Evolutionary conservation across 768 basidiomycete species (phyloP).

Genomic region (Lactarius indigo): DNA sequence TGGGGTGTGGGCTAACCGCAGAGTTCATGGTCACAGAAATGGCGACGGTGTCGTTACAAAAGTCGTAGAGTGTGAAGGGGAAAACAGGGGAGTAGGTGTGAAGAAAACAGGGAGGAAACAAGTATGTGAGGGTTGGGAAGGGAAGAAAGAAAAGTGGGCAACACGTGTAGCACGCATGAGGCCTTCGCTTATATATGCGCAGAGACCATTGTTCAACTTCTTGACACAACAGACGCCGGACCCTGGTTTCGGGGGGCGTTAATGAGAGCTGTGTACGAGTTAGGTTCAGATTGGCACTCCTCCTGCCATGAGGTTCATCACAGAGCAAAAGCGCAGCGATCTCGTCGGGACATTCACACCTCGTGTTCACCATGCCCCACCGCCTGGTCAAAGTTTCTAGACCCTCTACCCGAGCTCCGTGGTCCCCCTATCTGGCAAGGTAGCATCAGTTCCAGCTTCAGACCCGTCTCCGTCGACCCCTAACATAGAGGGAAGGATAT

Average conservation of each 20-base stretch:
- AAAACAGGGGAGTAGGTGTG: background rate
- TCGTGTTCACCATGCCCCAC: constrained; percentile 9
- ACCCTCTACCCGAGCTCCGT: constrained; percentile 19
- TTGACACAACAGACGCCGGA: constrained; percentile 16
- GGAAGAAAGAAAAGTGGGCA: constrained; percentile 20
- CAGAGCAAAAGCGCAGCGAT: constrained; percentile 11
- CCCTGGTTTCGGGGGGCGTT: constrained; percentile 7
- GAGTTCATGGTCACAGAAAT: constrained; percentile 21
- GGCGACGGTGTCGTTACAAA: constrained; percentile 11
- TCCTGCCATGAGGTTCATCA: constrained; percentile 17
- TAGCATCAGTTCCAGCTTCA: background rate
- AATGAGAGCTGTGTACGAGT: background rate
- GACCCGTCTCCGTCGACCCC: background rate
- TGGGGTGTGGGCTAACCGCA: constrained; percentile 15
- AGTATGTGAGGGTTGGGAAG: constrained; percentile 13
- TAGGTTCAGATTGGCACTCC: background rate
- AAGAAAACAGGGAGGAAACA: background rate
- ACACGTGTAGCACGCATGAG: constrained; percentile 28
- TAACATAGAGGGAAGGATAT: background rate
- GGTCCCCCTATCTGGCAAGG: constrained; percentile 8
- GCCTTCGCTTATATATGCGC: constrained; percentile 25
- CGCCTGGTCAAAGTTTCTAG: background rate
- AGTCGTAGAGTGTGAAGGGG: constrained; percentile 15
- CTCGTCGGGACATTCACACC: constrained; percentile 4
- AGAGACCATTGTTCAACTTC: constrained; percentile 16